Evolutionary conservation across 306 rosid species (phyloP).

Genomic region (Begonia loranthoides): DNA sequence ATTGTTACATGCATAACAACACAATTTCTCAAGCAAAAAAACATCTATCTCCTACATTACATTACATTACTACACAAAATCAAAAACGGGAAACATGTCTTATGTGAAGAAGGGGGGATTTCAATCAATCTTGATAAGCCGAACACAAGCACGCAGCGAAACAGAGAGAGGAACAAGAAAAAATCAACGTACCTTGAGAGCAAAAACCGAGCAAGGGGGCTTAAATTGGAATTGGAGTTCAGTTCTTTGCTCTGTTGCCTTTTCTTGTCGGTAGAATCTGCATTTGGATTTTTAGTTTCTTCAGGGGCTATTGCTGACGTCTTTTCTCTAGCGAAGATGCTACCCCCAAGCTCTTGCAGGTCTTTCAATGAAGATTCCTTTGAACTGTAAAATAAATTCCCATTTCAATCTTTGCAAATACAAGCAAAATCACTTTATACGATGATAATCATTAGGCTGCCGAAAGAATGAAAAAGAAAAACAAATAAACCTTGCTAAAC

Average conservation of each 20-base stretch:
- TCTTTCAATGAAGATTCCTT: constrained; percentile 70
- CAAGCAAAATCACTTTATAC: background rate
- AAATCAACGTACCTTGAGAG: constrained; percentile 58
- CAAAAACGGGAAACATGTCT: too few relatives aligned
- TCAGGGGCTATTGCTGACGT: constrained; percentile 17
- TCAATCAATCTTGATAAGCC: too few relatives aligned
- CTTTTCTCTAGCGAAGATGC: constrained; percentile 36
- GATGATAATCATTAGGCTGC: background rate
- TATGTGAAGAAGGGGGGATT: too few relatives aligned
- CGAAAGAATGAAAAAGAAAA: background rate
- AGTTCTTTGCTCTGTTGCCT: constrained; percentile 54
- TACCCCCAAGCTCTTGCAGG: constrained; percentile 58
- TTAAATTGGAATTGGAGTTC: constrained; percentile 59
- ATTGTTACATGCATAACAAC: too few relatives aligned
- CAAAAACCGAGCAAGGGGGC: constrained; percentile 93
- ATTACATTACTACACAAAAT: too few relatives aligned
- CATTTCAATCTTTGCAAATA: constrained; percentile 5
- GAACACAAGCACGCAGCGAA: background rate
- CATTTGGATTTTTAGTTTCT: constrained; percentile 24
- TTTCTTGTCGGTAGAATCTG: constrained; percentile 40
- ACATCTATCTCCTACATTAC: too few relatives aligned
- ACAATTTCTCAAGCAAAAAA: too few relatives aligned
- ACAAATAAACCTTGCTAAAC: constrained; percentile 52
- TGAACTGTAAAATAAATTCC: constrained; percentile 38
- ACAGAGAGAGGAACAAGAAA: constrained; percentile 5